phyloP scores from a whole-genome alignment of 2,329 filamentous ascomycete species.

The Aspergillus floridensis region DNA sequence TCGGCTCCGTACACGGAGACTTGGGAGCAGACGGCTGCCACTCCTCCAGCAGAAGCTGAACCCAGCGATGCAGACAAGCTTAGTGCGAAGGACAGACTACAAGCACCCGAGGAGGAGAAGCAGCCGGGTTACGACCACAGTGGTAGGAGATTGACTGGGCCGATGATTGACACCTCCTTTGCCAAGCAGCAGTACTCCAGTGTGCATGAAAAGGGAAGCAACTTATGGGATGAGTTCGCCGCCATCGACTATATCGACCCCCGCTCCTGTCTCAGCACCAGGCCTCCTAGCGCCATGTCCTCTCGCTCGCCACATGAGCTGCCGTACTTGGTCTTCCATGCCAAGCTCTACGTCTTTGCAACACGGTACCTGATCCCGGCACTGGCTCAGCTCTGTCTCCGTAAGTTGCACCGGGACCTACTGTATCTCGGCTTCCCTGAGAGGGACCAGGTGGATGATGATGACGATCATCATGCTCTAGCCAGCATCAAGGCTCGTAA shows the following conservation, averaged over 20 bases:
- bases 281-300: conserved; percentile 9
- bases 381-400: conserved; percentile 40
- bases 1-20: conserved; percentile 6
- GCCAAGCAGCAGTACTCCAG: conserved; percentile 33
- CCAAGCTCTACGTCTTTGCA: conserved; percentile 46
- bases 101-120: not conserved
- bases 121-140: not conserved
- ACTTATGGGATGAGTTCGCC: conserved; percentile 41
- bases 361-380: conserved; percentile 41
- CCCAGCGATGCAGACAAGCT: not conserved
- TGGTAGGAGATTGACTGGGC: conserved; percentile 8
- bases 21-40: conserved; percentile 15
- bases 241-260: conserved; percentile 36
- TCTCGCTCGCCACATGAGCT: conserved; percentile 22
- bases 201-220: conserved; percentile 31
- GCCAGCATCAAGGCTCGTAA: conserved; percentile 32
- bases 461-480: conserved; percentile 22
- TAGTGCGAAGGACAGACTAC: not conserved
- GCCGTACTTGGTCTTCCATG: conserved; percentile 43
- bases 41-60: conserved; percentile 9
- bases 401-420: conserved; percentile 40
- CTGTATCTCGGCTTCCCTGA: conserved; percentile 30
- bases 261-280: conserved; percentile 11
- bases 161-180: conserved; percentile 38
- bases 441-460: conserved; percentile 15